A percentile compares a stretch with the other conserved stretches of the same genome.
These are phyloP conservation scores for Ilex aquifolium DNA, from an alignment of 257 asterid species.

Conservation along the genomic window DNA sequence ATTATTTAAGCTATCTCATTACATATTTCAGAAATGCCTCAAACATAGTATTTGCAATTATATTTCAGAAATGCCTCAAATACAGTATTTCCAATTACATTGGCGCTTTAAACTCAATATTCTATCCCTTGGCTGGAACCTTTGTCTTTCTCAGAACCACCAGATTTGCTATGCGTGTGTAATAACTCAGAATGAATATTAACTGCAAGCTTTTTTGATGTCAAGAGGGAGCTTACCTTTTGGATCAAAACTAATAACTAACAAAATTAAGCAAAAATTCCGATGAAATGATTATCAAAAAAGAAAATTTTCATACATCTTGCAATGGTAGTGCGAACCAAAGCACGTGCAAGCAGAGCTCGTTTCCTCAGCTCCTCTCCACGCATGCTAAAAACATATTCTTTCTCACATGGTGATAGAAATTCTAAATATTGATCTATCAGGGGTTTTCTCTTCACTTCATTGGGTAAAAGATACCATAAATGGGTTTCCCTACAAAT, in stretches of 20 bases:
- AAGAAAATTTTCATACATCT: constrained; percentile 46
- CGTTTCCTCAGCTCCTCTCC: constrained; percentile 60
- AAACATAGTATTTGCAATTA: no score
- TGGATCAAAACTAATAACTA: constrained; percentile 5
- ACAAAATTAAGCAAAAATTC: constrained; percentile 1
- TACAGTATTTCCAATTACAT: no score
- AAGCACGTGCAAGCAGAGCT: constrained; percentile 65
- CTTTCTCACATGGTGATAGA: constrained; percentile 68
- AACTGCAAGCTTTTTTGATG: no score
- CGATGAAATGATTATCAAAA: background rate
- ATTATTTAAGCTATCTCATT: background rate
- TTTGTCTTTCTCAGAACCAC: no score
- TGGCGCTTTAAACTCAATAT: no score
- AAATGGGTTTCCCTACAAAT: constrained; percentile 66
- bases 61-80: no score
- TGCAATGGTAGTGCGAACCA: constrained; percentile 80
- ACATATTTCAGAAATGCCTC: no score
- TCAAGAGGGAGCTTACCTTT: no score
- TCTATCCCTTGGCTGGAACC: no score
- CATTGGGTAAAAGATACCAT: constrained; percentile 71
- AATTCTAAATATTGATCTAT: constrained; percentile 54
- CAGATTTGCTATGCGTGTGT: no score
- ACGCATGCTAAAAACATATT: constrained; percentile 38
- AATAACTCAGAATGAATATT: no score
- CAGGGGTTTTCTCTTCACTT: constrained; percentile 56